A percentile compares a stretch with the other conserved stretches of the same genome.
phyloP scores from a whole-genome alignment of 257 asterid genomes.

The Mentha longifolia region DNA sequence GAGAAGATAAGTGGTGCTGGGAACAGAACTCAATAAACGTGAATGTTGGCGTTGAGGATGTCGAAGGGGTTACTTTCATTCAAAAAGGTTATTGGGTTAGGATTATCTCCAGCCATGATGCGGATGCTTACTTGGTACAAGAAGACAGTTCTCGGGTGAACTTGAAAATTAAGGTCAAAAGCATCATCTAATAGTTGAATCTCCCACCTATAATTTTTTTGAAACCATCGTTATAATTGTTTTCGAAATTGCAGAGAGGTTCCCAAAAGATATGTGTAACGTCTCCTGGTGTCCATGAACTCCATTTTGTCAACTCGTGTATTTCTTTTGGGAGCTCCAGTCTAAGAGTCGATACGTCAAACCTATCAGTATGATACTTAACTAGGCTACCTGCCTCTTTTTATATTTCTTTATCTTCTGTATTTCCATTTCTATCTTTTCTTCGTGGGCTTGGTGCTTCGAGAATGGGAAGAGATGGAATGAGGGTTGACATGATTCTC shows the following conservation, averaged over 20 bases:
- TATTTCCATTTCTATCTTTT: slow-evolving; percentile 12
- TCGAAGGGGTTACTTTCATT: slow-evolving; percentile 69
- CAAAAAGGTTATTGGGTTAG: slow-evolving; percentile 90
- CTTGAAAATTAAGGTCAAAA: slow-evolving; percentile 74
- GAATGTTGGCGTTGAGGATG: slow-evolving; percentile 81
- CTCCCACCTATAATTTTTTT: slow-evolving; percentile 20
- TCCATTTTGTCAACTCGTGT: slow-evolving; percentile 80
- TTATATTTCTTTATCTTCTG: slow-evolving; percentile 20
- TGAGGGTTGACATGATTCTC: slow-evolving; percentile 1
- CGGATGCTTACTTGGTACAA: slow-evolving; percentile 70
- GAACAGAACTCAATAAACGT: slow-evolving; percentile 61
- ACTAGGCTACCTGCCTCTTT: slow-evolving; percentile 18
- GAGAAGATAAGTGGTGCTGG: slow-evolving; percentile 97
- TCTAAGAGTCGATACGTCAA: slow-evolving; percentile 66
- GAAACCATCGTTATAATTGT: slow-evolving; percentile 35
- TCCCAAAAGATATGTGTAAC: slow-evolving; percentile 73
- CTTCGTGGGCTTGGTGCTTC: slow-evolving; percentile 20
- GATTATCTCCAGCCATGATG: slow-evolving; percentile 81
- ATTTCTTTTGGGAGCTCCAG: slow-evolving; percentile 81
- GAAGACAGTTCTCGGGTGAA: slow-evolving; percentile 59
- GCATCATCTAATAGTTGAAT: slow-evolving; percentile 26
- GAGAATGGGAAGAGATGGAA: slow-evolving; percentile 24
- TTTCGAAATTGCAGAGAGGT: slow-evolving; percentile 77
- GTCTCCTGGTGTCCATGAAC: slow-evolving; percentile 91
- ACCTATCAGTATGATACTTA: slow-evolving; percentile 57